Base-by-base conservation (phyloP, 768 basidiomycete species). In the Xanthoconium stramineum region DNA sequence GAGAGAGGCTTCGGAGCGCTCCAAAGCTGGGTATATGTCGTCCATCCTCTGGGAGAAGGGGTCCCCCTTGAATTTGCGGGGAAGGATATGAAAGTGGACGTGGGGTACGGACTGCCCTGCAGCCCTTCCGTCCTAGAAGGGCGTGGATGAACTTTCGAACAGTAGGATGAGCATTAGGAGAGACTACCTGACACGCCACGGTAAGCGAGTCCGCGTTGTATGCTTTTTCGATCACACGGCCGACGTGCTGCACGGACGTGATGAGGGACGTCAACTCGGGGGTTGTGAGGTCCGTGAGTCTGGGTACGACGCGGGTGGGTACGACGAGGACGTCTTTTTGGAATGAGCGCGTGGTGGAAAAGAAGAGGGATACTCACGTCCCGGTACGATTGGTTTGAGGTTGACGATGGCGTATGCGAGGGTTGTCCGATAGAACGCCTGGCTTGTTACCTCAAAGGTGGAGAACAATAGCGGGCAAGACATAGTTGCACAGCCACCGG, bases 21-120 rank as follows among this genome's bases (percentile, higher is more conserved):
- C 94, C 14, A 98, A 70, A 2, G 79, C 85, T 4, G 88, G 89
- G 71, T 97, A 92, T 40, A 93, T 71, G n/a, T 82, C 83, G 68
- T 92, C 89, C 63, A 84, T 88, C 52, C 74, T 74, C 13, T 68
- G 74, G 19, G 82, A 76, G 67, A 90, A 92, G 20, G 72, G 75
- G 71, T 92, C 90, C 12, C 86, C 86, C 46, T 75, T 76, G 33
- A 79, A 74, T 65, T 85, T 85, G 3, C 96, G 84, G 20, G 97
- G 97, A 6, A 99, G 74, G 30, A 98, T 73, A 68, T 99, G 97
- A 62, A 97, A 88, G 72, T 99, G 97, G n/a, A 98, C 92, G 67
- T 98, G 97, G 15, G 72, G 67, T 42, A 75, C 61, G 6, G 80
- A 81, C 71, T 89, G 87, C 0, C 94, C 94, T 1, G 94, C 90